Evolutionary conservation across 1,284 basidiomycete species (phyloP).

Genomic region (Uromyces viciae-fabae): DNA sequence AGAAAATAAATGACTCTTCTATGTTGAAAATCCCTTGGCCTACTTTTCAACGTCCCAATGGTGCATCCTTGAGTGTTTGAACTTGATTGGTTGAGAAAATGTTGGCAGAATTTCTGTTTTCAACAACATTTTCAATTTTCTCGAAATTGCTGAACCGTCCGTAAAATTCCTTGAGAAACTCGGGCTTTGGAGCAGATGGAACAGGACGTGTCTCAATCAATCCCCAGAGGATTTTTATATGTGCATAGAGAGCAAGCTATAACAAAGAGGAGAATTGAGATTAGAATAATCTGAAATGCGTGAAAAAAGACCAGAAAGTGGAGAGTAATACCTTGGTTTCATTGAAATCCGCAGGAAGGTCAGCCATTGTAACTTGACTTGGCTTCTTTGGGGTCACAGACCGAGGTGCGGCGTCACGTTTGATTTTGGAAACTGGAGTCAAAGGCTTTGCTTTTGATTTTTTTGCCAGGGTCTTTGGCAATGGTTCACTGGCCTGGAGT

Average conservation of each 20-base stretch:
- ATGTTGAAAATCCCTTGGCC: background rate
- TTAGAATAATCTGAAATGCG: background rate
- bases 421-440: background rate
- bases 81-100: background rate
- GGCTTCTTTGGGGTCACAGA: background rate
- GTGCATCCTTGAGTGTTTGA: background rate
- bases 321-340: background rate
- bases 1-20: background rate
- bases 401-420: background rate
- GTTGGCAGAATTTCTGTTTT: background rate
- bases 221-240: slow-evolving; percentile 23
- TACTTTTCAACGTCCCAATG: background rate
- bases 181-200: slow-evolving; percentile 1
- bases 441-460: too few relatives aligned
- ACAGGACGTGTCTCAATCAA: background rate
- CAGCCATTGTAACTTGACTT: background rate
- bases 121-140: background rate
- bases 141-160: background rate
- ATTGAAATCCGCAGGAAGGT: background rate
- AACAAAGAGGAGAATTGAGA: background rate
- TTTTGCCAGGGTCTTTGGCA: too few relatives aligned
- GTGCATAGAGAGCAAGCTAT: slow-evolving; percentile 15
- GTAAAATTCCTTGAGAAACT: background rate
- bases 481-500: too few relatives aligned
- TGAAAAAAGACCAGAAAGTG: background rate